A percentile compares a stretch with the other conserved stretches of the same genome.
Conservation (phyloP, 805 yeast genomes). For the Metschnikowia lachancei region DNA sequence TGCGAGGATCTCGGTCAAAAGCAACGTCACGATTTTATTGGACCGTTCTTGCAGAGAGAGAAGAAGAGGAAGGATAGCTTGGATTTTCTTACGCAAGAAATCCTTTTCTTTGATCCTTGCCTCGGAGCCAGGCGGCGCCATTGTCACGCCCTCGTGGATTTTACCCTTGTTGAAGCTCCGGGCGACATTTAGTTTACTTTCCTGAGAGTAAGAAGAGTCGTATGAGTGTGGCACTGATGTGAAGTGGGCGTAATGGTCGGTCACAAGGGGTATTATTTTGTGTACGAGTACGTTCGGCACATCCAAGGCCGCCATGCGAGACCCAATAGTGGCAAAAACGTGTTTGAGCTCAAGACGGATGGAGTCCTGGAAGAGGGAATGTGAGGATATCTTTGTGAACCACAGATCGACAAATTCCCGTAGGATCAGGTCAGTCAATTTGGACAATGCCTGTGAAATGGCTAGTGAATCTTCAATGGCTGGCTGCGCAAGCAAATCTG, state of each 20-base stretch:
- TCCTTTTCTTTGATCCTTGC: conserved; percentile 40
- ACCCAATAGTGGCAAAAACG: conserved; percentile 42
- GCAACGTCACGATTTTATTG: conserved; percentile 47
- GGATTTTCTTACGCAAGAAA: conserved; percentile 47
- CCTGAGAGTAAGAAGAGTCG: conserved; percentile 28
- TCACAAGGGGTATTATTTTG: conserved; percentile 59
- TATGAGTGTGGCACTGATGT: conserved; percentile 20
- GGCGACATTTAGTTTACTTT: conserved; percentile 42
- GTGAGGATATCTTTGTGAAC: conserved; percentile 47
- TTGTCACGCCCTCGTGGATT: conserved; percentile 57
- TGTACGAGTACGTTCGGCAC: conserved; percentile 56
- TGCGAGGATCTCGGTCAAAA: conserved; percentile 63
- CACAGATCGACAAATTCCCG: conserved; percentile 56
- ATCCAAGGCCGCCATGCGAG: conserved; percentile 46
- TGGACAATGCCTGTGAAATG: conserved; percentile 52
- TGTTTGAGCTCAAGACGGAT: conserved; percentile 44
- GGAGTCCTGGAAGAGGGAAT: conserved; percentile 33
- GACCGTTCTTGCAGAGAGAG: conserved; percentile 45
- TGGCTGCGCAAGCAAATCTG: neutral
- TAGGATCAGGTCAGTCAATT: conserved; percentile 46
- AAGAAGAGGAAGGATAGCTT: conserved; percentile 47
- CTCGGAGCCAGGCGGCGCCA: conserved; percentile 29
- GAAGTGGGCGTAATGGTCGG: conserved; percentile 59
- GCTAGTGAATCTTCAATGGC: conserved; percentile 15
- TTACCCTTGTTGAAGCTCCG: conserved; percentile 48